Conservation (phyloP, 805 yeast species). For the Clavispora vitiphila region DNA sequence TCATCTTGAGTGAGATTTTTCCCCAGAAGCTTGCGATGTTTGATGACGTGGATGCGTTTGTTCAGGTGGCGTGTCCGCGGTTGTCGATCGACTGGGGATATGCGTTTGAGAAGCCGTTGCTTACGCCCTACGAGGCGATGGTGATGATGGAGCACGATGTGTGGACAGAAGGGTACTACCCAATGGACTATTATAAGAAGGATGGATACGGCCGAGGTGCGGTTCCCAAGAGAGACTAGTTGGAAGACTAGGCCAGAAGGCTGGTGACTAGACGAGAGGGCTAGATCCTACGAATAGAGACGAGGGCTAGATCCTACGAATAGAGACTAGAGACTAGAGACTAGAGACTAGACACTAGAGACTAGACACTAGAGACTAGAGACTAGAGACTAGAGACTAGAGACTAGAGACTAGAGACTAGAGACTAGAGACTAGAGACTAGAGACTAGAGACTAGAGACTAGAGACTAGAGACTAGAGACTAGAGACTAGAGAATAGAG, state of each 20-base stretch:
- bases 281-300: too few species aligned
- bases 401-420: too few species aligned
- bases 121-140: constrained; percentile 96
- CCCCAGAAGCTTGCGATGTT: constrained; percentile 90
- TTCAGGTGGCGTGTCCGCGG: constrained; percentile 97
- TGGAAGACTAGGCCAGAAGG: neutral
- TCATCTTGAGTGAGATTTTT: constrained; percentile 86
- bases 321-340: too few species aligned
- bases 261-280: too few species aligned
- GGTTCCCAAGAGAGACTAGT: constrained; percentile 39
- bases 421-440: too few species aligned
- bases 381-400: too few species aligned
- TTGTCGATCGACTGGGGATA: constrained; percentile 98
- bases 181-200: constrained; percentile 91
- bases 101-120: constrained; percentile 84
- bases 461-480: too few species aligned
- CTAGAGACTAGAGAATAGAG: too few species aligned
- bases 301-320: too few species aligned
- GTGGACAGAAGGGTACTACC: constrained; percentile 66
- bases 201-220: constrained; percentile 92
- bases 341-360: too few species aligned
- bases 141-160: constrained; percentile 73
- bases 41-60: constrained; percentile 89
- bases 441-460: too few species aligned
- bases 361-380: too few species aligned